These are phyloP conservation scores for Leptographium flavum DNA, from an alignment of 2,329 filamentous ascomycete genomes.

Conservation along the genomic window DNA sequence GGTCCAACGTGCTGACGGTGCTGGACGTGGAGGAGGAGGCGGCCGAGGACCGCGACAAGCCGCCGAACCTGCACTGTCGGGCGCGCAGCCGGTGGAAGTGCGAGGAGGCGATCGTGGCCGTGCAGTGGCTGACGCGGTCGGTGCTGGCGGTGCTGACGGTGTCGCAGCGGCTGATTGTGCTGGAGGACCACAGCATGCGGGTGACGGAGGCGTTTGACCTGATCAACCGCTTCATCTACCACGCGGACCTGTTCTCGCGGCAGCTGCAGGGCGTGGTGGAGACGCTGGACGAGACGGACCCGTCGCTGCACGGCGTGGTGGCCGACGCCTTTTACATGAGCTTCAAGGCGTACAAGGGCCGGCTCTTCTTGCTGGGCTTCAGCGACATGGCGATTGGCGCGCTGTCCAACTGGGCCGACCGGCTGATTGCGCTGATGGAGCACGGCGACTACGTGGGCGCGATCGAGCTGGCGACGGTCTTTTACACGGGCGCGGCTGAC, in stretches of 20 bases:
- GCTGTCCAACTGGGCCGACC: slow-evolving; percentile 93
- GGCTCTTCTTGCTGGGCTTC: slow-evolving; percentile 84
- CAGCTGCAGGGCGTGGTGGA: slow-evolving; percentile 79
- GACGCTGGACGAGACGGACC: slow-evolving; percentile 72
- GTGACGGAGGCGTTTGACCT: slow-evolving; percentile 93
- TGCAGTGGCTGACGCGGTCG: slow-evolving; percentile 92
- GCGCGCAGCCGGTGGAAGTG: slow-evolving; percentile 81
- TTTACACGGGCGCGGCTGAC: slow-evolving; percentile 83
- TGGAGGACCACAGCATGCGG: slow-evolving; percentile 72
- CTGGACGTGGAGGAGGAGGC: slow-evolving; percentile 70
- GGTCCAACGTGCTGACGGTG: slow-evolving; percentile 94
- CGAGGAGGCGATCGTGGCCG: slow-evolving; percentile 87
- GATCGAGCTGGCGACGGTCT: slow-evolving; percentile 79
- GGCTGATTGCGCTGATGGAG: slow-evolving; percentile 87
- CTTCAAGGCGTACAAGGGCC: slow-evolving; percentile 87
- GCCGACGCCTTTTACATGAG: slow-evolving; percentile 98
- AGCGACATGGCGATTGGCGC: slow-evolving; percentile 85
- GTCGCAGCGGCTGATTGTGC: slow-evolving; percentile 79
- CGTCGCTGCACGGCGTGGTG: slow-evolving; percentile 86
- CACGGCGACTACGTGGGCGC: slow-evolving; percentile 90
- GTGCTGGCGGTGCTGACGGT: slow-evolving; percentile 87
- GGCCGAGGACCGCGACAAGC: slow-evolving; percentile 56
- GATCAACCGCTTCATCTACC: slow-evolving; percentile 82
- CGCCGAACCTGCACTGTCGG: slow-evolving; percentile 63
- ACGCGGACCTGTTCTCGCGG: slow-evolving; percentile 75